Evolutionary conservation across 2,329 filamentous ascomycete species (phyloP).

Genomic region (Rutstroemia sp.): DNA sequence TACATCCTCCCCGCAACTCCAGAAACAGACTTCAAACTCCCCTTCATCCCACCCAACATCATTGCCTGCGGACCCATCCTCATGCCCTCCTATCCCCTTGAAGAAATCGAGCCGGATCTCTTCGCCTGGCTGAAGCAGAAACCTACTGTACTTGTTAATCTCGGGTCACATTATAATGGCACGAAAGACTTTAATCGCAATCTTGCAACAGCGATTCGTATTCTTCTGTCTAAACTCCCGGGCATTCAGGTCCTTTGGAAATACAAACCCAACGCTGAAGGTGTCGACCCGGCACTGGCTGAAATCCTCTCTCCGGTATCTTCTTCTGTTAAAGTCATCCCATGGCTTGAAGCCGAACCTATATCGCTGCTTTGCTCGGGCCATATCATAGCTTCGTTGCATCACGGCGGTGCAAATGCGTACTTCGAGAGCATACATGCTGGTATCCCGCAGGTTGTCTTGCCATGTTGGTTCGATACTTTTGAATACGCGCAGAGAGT

Average conservation of each 20-base stretch:
- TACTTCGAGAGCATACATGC: conserved; percentile 36
- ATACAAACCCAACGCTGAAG: conserved; percentile 18
- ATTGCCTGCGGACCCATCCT: conserved; percentile 41
- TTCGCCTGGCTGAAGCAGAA: conserved; percentile 34
- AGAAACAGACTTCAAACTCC: conserved; percentile 32
- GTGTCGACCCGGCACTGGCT: conserved; percentile 7
- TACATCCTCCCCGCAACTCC: conserved; percentile 19
- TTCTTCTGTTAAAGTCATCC: conserved; percentile 31
- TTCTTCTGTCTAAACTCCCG: conserved; percentile 28
- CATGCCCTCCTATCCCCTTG: conserved; percentile 28
- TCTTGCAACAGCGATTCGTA: conserved; percentile 33
- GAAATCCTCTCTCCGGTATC: background rate
- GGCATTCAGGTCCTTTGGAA: conserved; percentile 32
- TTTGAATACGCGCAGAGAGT: conserved; percentile 38
- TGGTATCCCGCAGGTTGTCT: conserved; percentile 38
- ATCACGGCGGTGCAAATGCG: conserved; percentile 36
- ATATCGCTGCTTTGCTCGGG: conserved; percentile 31
- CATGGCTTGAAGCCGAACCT: conserved; percentile 37
- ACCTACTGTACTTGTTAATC: conserved; percentile 41
- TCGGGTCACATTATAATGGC: conserved; percentile 33
- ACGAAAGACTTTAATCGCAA: conserved; percentile 29
- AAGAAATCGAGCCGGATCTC: conserved; percentile 35
- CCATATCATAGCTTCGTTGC: conserved; percentile 30
- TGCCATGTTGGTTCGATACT: conserved; percentile 40
- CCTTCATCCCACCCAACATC: conserved; percentile 36